Evolutionary conservation across 441 rosid genomes (phyloP).

Genomic region (Eruca vesicaria): DNA sequence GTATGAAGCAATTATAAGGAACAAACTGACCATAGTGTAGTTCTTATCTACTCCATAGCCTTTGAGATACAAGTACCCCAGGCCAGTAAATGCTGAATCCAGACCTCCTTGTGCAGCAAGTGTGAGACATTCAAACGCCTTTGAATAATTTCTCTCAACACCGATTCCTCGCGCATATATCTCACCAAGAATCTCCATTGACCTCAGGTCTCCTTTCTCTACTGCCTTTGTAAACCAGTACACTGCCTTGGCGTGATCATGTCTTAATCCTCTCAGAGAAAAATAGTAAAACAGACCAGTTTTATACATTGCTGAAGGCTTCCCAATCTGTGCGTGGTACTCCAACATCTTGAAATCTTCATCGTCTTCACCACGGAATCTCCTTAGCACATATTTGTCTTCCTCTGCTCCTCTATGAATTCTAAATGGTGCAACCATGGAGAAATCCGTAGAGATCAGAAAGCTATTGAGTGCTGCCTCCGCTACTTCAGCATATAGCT

Average conservation of each 20-base stretch:
- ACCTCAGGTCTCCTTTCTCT: constrained; percentile 75
- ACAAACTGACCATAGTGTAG: constrained; percentile 62
- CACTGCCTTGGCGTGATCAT: no score
- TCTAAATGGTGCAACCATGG: constrained; percentile 74
- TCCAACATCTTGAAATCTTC: constrained; percentile 86
- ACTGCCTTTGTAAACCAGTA: constrained; percentile 77
- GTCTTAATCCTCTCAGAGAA: no score
- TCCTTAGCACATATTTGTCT: constrained; percentile 72
- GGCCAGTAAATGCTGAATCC: constrained; percentile 76
- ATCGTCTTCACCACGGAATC: constrained; percentile 78
- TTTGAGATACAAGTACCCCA: constrained; percentile 82
- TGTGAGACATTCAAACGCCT: constrained; percentile 68
- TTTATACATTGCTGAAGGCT: constrained; percentile 75
- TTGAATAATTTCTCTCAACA: constrained; percentile 80
- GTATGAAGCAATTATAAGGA: neutral
- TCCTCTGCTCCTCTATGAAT: constrained; percentile 83
- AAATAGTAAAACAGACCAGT: constrained; percentile 70
- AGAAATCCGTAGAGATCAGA: constrained; percentile 74
- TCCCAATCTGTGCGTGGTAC: constrained; percentile 84
- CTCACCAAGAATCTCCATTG: constrained; percentile 90
- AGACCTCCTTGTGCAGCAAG: constrained; percentile 69
- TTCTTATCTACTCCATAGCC: constrained; percentile 89
- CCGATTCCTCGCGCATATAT: constrained; percentile 87
- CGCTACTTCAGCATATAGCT: constrained; percentile 76
- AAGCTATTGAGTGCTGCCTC: constrained; percentile 75